Base-by-base conservation (phyloP, 768 basidiomycete species). In the Tylopilus plumbeoviolaceoides region DNA sequence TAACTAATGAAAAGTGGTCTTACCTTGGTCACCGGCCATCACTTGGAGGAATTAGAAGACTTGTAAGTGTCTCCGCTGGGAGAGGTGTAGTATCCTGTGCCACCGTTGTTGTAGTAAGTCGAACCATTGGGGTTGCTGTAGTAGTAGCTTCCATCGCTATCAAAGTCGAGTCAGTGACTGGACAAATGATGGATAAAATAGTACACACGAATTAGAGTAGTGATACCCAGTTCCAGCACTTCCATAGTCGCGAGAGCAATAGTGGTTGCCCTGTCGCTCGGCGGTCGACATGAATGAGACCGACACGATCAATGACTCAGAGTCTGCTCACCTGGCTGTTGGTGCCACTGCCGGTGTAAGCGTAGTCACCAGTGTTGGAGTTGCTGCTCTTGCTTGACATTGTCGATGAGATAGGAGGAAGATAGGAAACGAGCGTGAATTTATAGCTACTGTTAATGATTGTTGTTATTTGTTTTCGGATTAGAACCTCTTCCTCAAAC, bases 121-220 rank as follows among this genome's bases (percentile, higher is more conserved):
- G 81, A 83, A 0, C 80, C 78, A 44, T 85, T 72, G 43, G 80
- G 65, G 72, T 86, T 85, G 45, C 60, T 62, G 66, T 86, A 85
- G 62, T 85, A 84, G 68, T 85, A 85, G 52, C 78, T 78, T 3
- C 81, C 83, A 49, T 85, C 54, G 5, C 76, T 78, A 51, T 44
- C 25, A 46, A 48, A 59, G 42, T 10, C 4, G 15, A 3, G 18
- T 6, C 15, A 30, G 27, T 44, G 7, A 18, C 14, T 9, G 18
- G 39, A 30, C 15, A 18, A 30, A 20, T 9, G 8, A 23, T 25
- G 23, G 23, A 23, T 23, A 23, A 23, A 23, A 23, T 23, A 23
- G 23, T 47, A 67, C 75, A 3, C 61, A 82, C 81, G 25, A 56
- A 67, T 85, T 85, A 7, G 81, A 83, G 61, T 85, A 85, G 57